Evolutionary conservation across 768 basidiomycete species (phyloP).

Genomic region (Termitomyces sp.): DNA sequence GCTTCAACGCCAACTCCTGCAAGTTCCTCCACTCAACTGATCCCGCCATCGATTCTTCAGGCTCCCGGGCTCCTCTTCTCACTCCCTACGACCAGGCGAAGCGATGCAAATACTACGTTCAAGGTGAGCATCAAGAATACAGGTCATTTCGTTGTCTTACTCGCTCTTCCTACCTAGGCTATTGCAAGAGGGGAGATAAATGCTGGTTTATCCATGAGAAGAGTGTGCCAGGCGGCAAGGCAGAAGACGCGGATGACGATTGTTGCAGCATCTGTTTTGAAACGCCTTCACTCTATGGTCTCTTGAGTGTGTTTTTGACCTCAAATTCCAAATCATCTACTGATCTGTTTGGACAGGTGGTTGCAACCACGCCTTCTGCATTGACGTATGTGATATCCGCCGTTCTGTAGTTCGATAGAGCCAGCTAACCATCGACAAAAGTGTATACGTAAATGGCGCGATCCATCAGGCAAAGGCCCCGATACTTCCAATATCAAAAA

Average conservation of each 20-base stretch:
- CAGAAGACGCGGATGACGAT: conserved; percentile 40
- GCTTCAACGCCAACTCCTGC: conserved; percentile 64
- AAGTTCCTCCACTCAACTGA: conserved; percentile 68
- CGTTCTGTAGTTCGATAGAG: neutral
- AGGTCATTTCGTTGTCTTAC: neutral
- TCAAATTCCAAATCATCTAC: neutral
- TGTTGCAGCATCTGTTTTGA: conserved; percentile 75
- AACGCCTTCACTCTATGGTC: conserved; percentile 62
- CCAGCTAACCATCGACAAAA: conserved; percentile 22
- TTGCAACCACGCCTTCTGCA: conserved; percentile 79
- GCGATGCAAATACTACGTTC: conserved; percentile 60
- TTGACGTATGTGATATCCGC: conserved; percentile 42
- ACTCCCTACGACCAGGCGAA: conserved; percentile 74
- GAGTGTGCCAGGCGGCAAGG: conserved; percentile 1
- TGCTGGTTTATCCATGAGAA: conserved; percentile 74
- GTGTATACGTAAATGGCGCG: conserved; percentile 82
- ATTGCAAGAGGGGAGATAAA: conserved; percentile 60
- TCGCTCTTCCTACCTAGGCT: conserved; percentile 39
- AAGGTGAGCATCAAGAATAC: conserved; percentile 35
- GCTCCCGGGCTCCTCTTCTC: conserved; percentile 32
- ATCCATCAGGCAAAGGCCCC: conserved; percentile 45
- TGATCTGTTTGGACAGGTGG: conserved; percentile 39
- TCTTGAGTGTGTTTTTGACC: conserved; percentile 46
- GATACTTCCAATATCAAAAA: conserved; percentile 63
- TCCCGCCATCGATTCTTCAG: conserved; percentile 20